These are phyloP conservation scores for Ophiosphaerella korrae DNA, from an alignment of 2,329 filamentous ascomycete species.

Conservation along the genomic window DNA sequence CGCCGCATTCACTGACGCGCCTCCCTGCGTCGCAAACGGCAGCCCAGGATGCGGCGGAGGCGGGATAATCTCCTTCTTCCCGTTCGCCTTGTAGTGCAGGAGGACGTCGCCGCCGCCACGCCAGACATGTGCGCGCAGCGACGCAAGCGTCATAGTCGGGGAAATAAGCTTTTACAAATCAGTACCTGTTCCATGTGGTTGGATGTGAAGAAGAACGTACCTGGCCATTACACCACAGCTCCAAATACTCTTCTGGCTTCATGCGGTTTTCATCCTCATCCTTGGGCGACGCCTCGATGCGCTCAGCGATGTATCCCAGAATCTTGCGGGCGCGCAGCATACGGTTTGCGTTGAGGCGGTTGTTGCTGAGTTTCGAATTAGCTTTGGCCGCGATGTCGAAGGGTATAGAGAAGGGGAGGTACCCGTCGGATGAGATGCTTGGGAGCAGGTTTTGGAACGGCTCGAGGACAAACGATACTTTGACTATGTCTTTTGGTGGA, in stretches of 20 bases:
- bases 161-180: conserved; percentile 61
- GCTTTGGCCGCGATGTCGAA: conserved; percentile 29
- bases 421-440: conserved; percentile 74
- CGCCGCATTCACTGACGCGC: conserved; percentile 7
- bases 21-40: conserved; percentile 10
- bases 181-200: neutral
- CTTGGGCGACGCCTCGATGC: conserved; percentile 75
- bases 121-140: conserved; percentile 90
- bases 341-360: conserved; percentile 90
- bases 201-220: conserved; percentile 56
- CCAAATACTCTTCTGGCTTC: conserved; percentile 89
- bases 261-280: conserved; percentile 58
- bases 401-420: conserved; percentile 40
- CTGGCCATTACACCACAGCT: conserved; percentile 92
- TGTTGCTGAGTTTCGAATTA: conserved; percentile 63
- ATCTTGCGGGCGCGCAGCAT: conserved; percentile 98
- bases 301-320: conserved; percentile 85
- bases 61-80: conserved; percentile 66
- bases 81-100: conserved; percentile 89
- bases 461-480: conserved; percentile 91
- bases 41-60: conserved; percentile 24
- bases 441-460: conserved; percentile 79
- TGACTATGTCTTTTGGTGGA: conserved; percentile 87
- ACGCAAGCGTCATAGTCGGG: conserved; percentile 89
- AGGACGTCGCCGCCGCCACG: conserved; percentile 92